Evolutionary conservation across 805 yeast species (phyloP), one percentile per base, ranked within the genome.

Genomic region (Kurtzmaniella fragi): DNA sequence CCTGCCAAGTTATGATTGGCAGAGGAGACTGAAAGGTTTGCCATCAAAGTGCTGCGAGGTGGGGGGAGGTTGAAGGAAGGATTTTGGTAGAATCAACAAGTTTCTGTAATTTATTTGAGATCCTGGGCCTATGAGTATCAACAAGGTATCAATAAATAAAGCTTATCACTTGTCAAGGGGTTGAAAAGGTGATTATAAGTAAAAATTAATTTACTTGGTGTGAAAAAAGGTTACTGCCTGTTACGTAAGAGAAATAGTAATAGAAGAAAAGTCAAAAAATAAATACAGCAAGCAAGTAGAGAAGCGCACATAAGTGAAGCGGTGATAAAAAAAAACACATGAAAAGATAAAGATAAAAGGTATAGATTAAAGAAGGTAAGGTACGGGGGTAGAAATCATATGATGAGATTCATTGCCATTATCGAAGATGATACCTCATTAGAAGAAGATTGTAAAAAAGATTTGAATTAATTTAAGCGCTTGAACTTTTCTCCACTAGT

Each of bases 301-400:
- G 26, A 28, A 26, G 3, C 8, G 26, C 25, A 16, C 23, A 35
- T 35, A 31, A 35, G 15, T 23, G 27, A 17, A 20, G 17, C 12
- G 30, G 20, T 20, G 32, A 10, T 35, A 10, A 11, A n/a, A 16
- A 29, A 28, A 12, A 13, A 29, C 17, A 26, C 17, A 12, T 31
- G 34, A 29, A 31, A 14, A 28, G 17, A 17, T 37, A 23, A 42
- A n/a, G n/a, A 40, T 41, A 47, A 39, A 42, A 26, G 5, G 8
- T 8, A 20, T 42, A 34, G 42, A 42, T 34, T 12, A 35, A 34
- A 10, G 37, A 20, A 17, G 27, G 11, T 17, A 26, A 17, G 27
- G 27, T n/a, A 32, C n/a, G 20, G 17, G 20, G 31, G 13, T 27
- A 31, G 30, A 25, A 16, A n/a, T n/a, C n/a, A n/a, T n/a, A n/a